These are phyloP conservation scores for Geranium brycei DNA, from an alignment of 345 rosid genomes.

Conservation along the genomic window DNA sequence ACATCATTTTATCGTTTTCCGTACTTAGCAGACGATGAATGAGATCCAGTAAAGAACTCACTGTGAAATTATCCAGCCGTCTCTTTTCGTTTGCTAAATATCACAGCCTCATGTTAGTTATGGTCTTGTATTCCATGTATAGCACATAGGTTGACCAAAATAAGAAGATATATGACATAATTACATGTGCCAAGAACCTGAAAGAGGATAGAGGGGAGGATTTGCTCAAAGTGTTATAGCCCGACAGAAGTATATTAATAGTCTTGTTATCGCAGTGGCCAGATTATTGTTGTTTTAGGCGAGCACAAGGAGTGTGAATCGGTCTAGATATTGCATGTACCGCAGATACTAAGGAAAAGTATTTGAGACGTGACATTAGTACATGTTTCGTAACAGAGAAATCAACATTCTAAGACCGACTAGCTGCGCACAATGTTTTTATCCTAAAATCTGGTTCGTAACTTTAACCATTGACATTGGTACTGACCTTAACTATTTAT, in stretches of 20 bases:
- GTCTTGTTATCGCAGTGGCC: background rate
- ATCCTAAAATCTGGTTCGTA: background rate
- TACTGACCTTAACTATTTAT: no score
- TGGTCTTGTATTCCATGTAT: conserved; percentile 53
- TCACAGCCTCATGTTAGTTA: conserved; percentile 57
- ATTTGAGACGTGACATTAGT: no score
- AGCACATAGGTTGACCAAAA: conserved; percentile 64
- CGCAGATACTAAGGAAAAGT: no score
- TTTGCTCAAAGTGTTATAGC: background rate
- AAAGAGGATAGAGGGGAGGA: conserved; percentile 13
- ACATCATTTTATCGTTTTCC: no score
- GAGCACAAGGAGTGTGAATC: no score
- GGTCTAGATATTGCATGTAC: no score
- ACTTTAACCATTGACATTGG: background rate
- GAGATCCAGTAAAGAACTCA: conserved; percentile 23
- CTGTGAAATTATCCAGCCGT: conserved; percentile 87
- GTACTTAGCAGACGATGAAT: background rate
- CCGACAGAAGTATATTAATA: background rate
- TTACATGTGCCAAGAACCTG: conserved; percentile 77
- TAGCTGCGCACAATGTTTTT: background rate
- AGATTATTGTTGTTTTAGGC: no score
- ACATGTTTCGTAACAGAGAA: no score
- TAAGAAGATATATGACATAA: conserved; percentile 63
- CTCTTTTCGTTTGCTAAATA: conserved; percentile 68
- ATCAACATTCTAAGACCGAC: background rate